A percentile compares a stretch with the other conserved stretches of the same genome.
Conservation (phyloP, 2,329 filamentous ascomycete species). For the Aureobasidium sp. region DNA sequence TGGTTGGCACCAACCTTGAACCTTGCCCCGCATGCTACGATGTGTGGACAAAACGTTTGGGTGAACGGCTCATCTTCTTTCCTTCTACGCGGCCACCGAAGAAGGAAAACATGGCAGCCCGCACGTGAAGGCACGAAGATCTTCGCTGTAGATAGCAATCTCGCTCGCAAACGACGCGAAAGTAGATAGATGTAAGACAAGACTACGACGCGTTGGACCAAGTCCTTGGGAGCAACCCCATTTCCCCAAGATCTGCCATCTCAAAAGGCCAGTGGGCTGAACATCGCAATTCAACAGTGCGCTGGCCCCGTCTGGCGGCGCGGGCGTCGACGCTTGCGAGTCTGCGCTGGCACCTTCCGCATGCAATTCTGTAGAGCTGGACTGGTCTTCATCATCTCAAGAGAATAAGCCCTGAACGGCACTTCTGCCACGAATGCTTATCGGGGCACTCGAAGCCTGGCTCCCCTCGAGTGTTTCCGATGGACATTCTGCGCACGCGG, state of each 20-base stretch:
- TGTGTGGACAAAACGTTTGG: neutral
- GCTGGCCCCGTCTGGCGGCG: neutral
- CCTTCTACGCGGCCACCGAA: neutral
- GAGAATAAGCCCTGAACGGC: neutral
- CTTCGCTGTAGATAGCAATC: neutral
- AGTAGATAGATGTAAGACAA: neutral
- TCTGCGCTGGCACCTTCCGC: conserved; percentile 3
- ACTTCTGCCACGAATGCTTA: neutral
- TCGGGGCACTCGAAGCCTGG: neutral
- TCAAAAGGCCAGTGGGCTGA: neutral
- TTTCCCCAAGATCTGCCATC: neutral
- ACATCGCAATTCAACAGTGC: conserved; percentile 7
- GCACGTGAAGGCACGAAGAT: neutral
- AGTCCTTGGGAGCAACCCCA: conserved; percentile 2
- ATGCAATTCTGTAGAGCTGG: neutral
- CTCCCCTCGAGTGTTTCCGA: neutral
- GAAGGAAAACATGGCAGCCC: neutral
- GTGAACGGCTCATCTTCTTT: conserved; percentile 2
- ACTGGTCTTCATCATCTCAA: neutral
- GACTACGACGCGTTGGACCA: neutral
- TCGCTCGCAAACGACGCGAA: neutral
- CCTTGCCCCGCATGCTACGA: conserved; percentile 5
- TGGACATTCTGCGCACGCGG: neutral
- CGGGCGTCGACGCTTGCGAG: neutral
- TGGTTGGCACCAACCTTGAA: neutral